These are phyloP conservation scores for Albugo candida DNA, from an alignment of 352 stramenopile genomes.

Conservation along the genomic window DNA sequence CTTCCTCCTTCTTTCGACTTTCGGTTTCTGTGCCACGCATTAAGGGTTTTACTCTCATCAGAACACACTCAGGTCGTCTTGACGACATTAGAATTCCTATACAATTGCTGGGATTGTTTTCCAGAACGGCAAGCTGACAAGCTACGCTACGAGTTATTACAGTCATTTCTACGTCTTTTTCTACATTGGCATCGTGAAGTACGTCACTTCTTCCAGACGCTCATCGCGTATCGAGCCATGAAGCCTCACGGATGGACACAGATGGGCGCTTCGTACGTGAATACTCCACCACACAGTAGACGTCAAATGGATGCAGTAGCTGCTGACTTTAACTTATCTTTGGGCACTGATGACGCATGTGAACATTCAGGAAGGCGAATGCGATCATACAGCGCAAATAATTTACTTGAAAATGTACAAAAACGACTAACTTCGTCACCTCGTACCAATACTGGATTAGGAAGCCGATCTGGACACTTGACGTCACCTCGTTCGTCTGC, in stretches of 20 bases:
- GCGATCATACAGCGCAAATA: conserved; percentile 68
- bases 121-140: conserved; percentile 77
- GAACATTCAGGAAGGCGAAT: conserved; percentile 27
- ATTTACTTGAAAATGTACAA: conserved; percentile 60
- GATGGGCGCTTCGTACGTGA: conserved; percentile 69
- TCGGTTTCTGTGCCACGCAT: conserved; percentile 55
- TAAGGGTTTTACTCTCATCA: conserved; percentile 62
- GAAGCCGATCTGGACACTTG: background rate
- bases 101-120: conserved; percentile 82
- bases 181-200: conserved; percentile 79
- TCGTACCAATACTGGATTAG: conserved; percentile 16
- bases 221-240: conserved; percentile 71
- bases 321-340: conserved; percentile 68
- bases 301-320: conserved; percentile 76
- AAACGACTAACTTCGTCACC: conserved; percentile 63
- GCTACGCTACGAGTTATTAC: conserved; percentile 54
- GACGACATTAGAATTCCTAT: conserved; percentile 74
- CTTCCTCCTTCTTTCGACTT: conserved; percentile 77
- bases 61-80: conserved; percentile 76
- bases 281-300: conserved; percentile 64
- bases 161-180: conserved; percentile 63
- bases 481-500: conserved; percentile 2
- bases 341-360: conserved; percentile 26
- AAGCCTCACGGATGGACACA: conserved; percentile 76
- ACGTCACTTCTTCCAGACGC: conserved; percentile 69